Evolutionary conservation across 768 basidiomycete genomes (phyloP).

Genomic region (Rhizopogon rudus): DNA sequence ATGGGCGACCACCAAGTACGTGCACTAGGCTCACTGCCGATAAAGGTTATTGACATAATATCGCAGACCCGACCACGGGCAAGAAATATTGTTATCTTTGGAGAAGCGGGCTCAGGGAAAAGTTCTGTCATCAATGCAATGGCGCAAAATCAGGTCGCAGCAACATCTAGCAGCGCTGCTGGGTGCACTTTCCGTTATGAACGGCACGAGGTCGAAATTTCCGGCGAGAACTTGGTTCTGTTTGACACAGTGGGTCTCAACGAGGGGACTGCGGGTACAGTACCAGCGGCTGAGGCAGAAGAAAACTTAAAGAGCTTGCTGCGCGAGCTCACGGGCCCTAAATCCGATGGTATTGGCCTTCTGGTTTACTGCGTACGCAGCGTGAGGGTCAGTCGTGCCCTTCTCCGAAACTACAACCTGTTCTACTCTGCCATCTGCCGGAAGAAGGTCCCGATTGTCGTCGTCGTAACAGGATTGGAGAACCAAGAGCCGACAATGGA

Average conservation of each 20-base stretch:
- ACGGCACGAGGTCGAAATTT: conserved; percentile 2
- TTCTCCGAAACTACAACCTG: conserved; percentile 31
- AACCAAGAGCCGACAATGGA: conserved; percentile 24
- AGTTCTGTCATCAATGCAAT: conserved; percentile 24
- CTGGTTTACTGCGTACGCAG: conserved; percentile 18
- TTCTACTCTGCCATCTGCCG: conserved; percentile 36
- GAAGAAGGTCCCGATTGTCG: conserved; percentile 31
- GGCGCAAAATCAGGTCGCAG: conserved; percentile 5
- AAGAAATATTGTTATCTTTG: conserved; percentile 17
- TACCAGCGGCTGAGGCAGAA: conserved; percentile 9
- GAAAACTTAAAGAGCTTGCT: conserved; percentile 16
- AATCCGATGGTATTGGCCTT: conserved; percentile 28
- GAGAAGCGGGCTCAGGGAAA: conserved; percentile 21
- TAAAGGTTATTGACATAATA: background rate
- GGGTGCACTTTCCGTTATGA: conserved; percentile 15
- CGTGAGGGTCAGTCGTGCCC: conserved; percentile 17
- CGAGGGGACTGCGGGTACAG: conserved; percentile 16
- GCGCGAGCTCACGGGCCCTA: conserved; percentile 11
- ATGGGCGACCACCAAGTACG: background rate
- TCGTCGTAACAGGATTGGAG: conserved; percentile 37
- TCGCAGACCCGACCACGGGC: background rate
- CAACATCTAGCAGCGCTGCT: conserved; percentile 3
- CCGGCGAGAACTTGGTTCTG: conserved; percentile 4
- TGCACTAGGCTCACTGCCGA: background rate
- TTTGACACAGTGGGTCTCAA: conserved; percentile 37